Conservation (phyloP, 1,139 yeast species). For the Taphrina pruni region DNA sequence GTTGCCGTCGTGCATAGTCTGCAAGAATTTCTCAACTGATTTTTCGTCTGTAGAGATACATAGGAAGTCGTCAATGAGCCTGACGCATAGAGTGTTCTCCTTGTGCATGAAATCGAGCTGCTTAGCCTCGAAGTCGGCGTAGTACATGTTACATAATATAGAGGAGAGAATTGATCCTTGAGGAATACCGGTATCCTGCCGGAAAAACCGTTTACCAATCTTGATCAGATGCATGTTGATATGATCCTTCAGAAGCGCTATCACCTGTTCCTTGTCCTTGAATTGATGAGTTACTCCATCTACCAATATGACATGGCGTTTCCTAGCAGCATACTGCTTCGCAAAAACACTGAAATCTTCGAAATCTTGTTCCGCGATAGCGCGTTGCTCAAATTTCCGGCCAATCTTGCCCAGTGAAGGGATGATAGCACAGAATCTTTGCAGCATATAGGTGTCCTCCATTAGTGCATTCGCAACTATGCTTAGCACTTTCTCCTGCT, state of each 20-base stretch:
- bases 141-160: conserved; percentile 74
- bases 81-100: conserved; percentile 51
- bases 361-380: conserved; percentile 25
- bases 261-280: conserved; percentile 43
- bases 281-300: conserved; percentile 38
- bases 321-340: conserved; percentile 10
- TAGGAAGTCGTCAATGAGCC: conserved; percentile 87
- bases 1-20: conserved; percentile 48
- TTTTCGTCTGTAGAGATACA: conserved; percentile 59
- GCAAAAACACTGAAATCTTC: conserved; percentile 35
- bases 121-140: conserved; percentile 65
- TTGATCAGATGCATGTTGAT: conserved; percentile 55
- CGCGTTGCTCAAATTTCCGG: conserved; percentile 28
- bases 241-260: conserved; percentile 53
- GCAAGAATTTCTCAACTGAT: conserved; percentile 49
- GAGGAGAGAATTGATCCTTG: conserved; percentile 87
- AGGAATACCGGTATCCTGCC: conserved; percentile 71
- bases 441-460: conserved; percentile 42
- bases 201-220: conserved; percentile 53
- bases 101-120: conserved; percentile 52
- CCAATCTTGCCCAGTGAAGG: conserved; percentile 27
- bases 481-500: conserved; percentile 39
- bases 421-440: conserved; percentile 35
- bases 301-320: conserved; percentile 34
- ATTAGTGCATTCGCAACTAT: conserved; percentile 23